Conservation (phyloP, 495 filamentous ascomycete species). For the Parathielavia appendiculata region DNA sequence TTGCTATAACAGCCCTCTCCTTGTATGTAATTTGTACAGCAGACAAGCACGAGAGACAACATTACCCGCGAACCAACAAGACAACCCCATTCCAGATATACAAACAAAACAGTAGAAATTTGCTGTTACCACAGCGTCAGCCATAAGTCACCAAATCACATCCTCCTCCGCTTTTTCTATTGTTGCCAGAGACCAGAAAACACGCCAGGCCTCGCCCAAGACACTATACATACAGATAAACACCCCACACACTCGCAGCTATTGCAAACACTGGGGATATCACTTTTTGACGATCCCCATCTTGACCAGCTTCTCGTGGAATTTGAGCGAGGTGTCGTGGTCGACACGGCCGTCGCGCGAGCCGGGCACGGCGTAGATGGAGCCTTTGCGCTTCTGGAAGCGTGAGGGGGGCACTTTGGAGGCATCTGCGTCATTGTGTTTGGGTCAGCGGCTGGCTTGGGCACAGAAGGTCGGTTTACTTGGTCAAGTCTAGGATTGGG, state of each 20-base stretch:
- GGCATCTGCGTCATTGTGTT: constrained; percentile 40
- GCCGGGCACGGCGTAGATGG: constrained; percentile 55
- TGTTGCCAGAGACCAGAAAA: too few species aligned
- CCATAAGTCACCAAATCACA: too few species aligned
- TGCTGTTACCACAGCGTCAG: too few species aligned
- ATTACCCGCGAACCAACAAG: neutral
- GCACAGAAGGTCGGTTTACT: neutral
- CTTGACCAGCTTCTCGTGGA: constrained; percentile 40
- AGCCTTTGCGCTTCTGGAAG: constrained; percentile 60
- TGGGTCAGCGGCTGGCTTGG: too few species aligned
- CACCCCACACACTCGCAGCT: neutral
- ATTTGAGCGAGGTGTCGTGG: constrained; percentile 41
- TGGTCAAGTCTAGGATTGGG: too few species aligned
- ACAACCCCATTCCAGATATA: neutral
- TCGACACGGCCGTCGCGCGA: constrained; percentile 55
- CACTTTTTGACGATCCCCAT: constrained; percentile 21
- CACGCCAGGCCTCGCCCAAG: too few species aligned
- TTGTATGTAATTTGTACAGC: neutral
- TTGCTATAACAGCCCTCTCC: too few species aligned
- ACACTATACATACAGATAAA: too few species aligned
- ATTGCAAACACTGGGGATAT: neutral
- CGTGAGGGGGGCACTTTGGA: constrained; percentile 56
- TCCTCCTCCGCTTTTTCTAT: too few species aligned
- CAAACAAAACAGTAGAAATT: neutral
- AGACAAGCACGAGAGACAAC: neutral